Evolutionary conservation across 2,329 filamentous ascomycete genomes (phyloP).

Genomic region (Trichoderma asperellum): DNA sequence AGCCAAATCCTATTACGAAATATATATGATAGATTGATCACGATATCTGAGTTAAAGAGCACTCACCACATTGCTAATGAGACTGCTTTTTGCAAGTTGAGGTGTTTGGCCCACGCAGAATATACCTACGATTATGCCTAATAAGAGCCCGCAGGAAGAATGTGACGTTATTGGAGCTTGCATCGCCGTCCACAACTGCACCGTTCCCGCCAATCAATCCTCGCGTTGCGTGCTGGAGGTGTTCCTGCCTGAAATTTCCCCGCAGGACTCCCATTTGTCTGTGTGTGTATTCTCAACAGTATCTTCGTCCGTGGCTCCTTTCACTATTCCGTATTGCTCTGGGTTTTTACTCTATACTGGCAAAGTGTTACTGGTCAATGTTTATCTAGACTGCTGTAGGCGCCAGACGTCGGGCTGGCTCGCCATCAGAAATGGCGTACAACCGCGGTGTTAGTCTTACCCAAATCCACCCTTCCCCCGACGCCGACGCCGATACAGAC

Average conservation of each 20-base stretch:
- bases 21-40: background rate
- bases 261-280: background rate
- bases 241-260: background rate
- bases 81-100: background rate
- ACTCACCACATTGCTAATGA: background rate
- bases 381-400: background rate
- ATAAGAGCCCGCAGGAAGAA: background rate
- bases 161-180: background rate
- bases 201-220: background rate
- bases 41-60: background rate
- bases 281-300: background rate
- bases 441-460: background rate
- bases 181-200: background rate
- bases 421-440: background rate
- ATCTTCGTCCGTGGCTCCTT: background rate
- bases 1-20: background rate
- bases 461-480: background rate
- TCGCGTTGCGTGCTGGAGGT: background rate
- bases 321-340: background rate
- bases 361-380: background rate
- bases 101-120: background rate
- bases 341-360: background rate
- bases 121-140: background rate
- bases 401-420: background rate
- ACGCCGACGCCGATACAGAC: slow-evolving; percentile 16